Percentiles rank a stretch among this genome's conserved stretches.
Conservation (phyloP, 768 basidiomycete species). For the Terana coerulea region DNA sequence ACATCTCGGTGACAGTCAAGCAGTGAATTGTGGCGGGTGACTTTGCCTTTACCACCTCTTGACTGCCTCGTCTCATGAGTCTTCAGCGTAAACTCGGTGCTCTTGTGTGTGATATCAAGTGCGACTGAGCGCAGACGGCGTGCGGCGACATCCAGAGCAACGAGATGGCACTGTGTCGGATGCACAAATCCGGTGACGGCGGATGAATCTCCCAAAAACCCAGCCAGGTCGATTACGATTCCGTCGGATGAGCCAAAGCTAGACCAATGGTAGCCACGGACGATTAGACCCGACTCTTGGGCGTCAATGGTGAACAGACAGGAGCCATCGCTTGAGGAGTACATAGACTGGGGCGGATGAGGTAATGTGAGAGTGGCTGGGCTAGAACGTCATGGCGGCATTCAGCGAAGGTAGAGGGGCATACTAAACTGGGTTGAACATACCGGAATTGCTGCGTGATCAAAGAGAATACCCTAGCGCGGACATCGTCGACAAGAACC, state of each 20-base stretch:
- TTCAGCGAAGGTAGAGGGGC: too few species aligned
- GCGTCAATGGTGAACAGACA: conserved; percentile 41
- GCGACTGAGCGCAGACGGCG: conserved; percentile 38
- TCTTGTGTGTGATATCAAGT: conserved; percentile 50
- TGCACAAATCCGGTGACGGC: conserved; percentile 43
- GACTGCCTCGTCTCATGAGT: conserved; percentile 23
- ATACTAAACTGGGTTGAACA: conserved; percentile 5
- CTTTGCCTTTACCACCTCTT: too few species aligned
- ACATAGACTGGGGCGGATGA: conserved; percentile 30
- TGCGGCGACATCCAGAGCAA: conserved; percentile 33
- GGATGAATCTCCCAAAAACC: conserved; percentile 20
- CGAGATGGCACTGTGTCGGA: conserved; percentile 38
- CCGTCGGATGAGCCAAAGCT: conserved; percentile 53
- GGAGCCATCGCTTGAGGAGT: conserved; percentile 52
- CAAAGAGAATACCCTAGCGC: conserved; percentile 49
- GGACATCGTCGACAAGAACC: conserved; percentile 41
- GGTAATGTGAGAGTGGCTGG: conserved; percentile 42
- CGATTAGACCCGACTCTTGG: conserved; percentile 18
- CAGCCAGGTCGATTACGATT: conserved; percentile 33
- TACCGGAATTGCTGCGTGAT: conserved; percentile 53
- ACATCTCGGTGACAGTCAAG: conserved; percentile 53
- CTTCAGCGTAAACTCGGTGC: conserved; percentile 54
- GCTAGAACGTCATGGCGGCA: too few species aligned
- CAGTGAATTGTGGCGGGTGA: conserved; percentile 43
- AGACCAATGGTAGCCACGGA: conserved; percentile 49